Evolutionary conservation across 192 early-diverging fungal species (phyloP).

Genomic region (Linnemannia schmuckeri): DNA sequence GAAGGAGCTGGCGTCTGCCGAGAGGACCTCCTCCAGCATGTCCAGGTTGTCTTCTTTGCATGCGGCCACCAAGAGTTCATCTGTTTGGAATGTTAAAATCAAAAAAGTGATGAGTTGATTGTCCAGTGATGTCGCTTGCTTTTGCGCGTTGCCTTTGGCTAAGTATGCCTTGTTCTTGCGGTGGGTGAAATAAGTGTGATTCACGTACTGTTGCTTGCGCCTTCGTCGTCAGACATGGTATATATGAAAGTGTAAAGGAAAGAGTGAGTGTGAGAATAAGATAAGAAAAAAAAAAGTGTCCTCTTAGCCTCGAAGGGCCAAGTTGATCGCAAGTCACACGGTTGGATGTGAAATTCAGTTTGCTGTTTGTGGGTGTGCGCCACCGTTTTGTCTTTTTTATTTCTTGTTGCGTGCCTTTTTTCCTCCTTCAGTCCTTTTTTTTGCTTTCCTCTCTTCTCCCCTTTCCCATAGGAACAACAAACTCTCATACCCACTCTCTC

Average conservation of each 20-base stretch:
- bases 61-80: conserved; percentile 78
- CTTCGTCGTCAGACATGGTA: conserved; percentile 40
- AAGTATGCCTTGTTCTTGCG: conserved; percentile 3
- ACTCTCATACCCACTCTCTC: not conserved
- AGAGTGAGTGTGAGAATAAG: conserved; percentile 1
- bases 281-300: not conserved
- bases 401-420: not conserved
- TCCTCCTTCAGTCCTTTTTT: not conserved
- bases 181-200: not conserved
- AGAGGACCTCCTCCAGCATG: conserved; percentile 71
- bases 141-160: no score
- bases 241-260: not conserved
- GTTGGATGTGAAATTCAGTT: not conserved
- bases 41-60: conserved; percentile 80
- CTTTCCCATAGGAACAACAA: not conserved
- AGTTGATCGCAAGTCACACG: conserved; percentile 1
- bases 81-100: conserved; percentile 42
- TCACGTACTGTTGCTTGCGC: conserved; percentile 48
- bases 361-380: not conserved
- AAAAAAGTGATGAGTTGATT: not conserved
- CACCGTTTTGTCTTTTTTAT: conserved; percentile 9
- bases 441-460: not conserved
- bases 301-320: not conserved
- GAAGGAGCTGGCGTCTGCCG: conserved; percentile 52
- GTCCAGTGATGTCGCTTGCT: not conserved